phyloP scores from a whole-genome alignment of 306 rosid genomes.

The Dryas drummondii region DNA sequence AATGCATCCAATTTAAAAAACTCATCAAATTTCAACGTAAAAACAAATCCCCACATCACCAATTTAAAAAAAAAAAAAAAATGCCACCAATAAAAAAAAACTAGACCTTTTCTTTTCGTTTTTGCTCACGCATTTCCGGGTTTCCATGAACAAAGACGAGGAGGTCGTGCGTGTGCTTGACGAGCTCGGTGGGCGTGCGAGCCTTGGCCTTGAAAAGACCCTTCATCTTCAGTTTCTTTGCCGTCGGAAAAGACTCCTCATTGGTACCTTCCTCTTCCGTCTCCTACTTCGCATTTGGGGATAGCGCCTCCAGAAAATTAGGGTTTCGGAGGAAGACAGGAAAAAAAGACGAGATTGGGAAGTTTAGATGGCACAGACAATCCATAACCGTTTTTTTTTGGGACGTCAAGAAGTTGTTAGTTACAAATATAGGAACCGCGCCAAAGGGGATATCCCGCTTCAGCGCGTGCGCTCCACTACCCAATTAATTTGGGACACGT shows the following conservation, averaged over 20 bases:
- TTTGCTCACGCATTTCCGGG: conserved; percentile 27
- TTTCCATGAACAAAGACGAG: conserved; percentile 30
- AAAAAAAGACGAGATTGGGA: background rate
- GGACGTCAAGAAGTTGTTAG: background rate
- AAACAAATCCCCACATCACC: background rate
- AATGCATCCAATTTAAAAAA: background rate
- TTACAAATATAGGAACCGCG: conserved; percentile 8
- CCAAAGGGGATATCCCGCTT: background rate
- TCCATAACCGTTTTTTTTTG: background rate
- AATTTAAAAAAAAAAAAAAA: background rate
- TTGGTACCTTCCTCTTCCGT: background rate
- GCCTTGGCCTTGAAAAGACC: conserved; percentile 47
- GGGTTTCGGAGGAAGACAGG: conserved; percentile 23
- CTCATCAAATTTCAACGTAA: background rate
- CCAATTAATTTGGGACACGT: background rate
- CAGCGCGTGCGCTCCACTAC: background rate
- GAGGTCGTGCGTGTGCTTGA: conserved; percentile 41
- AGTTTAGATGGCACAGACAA: background rate
- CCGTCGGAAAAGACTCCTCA: background rate
- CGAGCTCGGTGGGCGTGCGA: conserved; percentile 41
- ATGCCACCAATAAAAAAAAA: no score
- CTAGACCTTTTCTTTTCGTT: conserved; percentile 54
- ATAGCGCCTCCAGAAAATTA: background rate
- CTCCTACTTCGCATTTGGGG: background rate
- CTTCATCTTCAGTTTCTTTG: conserved; percentile 23